phyloP scores from a whole-genome alignment of 768 basidiomycete species.

The Macrolepiota albuminosa region DNA sequence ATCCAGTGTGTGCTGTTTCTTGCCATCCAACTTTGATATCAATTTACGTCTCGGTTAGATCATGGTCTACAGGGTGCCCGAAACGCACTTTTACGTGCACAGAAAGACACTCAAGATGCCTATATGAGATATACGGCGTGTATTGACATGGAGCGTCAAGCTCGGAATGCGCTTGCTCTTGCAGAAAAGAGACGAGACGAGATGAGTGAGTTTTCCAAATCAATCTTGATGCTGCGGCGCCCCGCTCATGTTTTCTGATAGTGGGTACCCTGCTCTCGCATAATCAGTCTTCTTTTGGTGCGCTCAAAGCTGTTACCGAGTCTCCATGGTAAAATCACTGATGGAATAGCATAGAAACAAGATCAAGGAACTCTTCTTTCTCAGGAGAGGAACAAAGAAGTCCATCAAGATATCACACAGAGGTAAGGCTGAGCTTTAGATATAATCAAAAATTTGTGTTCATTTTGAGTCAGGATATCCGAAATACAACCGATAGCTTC shows the following conservation, averaged over 20 bases:
- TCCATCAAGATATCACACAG: constrained; percentile 40
- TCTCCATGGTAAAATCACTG: constrained; percentile 16
- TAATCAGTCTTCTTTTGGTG: constrained; percentile 36
- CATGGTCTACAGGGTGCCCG: constrained; percentile 62
- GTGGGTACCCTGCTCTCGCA: constrained; percentile 44
- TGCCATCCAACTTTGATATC: constrained; percentile 8
- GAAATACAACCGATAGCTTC: constrained; percentile 36
- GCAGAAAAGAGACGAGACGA: constrained; percentile 72
- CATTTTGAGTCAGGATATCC: constrained; percentile 26
- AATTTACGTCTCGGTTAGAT: constrained; percentile 30
- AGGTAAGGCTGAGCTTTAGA: constrained; percentile 24
- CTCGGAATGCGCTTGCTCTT: constrained; percentile 54
- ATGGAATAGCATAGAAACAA: constrained; percentile 26
- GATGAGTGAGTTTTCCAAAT: constrained; percentile 35
- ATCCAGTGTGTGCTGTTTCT: constrained; percentile 43
- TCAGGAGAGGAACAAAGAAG: constrained; percentile 44
- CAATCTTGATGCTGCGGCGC: constrained; percentile 7
- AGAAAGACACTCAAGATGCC: constrained; percentile 68
- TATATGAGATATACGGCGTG: constrained; percentile 66
- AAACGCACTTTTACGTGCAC: constrained; percentile 53
- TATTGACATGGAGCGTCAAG: constrained; percentile 63
- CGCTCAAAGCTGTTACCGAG: constrained; percentile 9
- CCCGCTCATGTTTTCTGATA: constrained; percentile 21
- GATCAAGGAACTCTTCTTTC: constrained; percentile 50
- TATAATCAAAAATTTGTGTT: neutral